These are phyloP conservation scores for Parietaria judaica DNA, from an alignment of 306 rosid genomes.

Conservation along the genomic window DNA sequence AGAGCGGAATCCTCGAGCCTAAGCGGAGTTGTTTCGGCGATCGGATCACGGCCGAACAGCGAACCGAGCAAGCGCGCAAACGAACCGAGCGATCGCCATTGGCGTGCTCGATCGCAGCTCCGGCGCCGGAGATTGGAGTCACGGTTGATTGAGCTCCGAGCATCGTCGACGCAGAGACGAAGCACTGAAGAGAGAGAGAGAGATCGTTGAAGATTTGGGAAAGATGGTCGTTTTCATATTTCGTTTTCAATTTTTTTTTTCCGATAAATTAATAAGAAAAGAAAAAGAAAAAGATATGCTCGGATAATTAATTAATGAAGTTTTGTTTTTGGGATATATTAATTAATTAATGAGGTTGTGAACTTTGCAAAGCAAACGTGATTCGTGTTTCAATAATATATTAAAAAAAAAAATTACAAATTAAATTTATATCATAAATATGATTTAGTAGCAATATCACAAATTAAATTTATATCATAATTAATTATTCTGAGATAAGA, in stretches of 20 bases:
- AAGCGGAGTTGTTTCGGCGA: neutral
- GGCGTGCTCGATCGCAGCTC: conserved; percentile 32
- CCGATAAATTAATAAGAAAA: no score
- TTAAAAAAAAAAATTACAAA: no score
- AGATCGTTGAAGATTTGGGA: neutral
- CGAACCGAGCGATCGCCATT: conserved; percentile 23
- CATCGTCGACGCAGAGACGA: conserved; percentile 24
- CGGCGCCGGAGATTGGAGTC: conserved; percentile 30
- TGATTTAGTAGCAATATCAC: no score
- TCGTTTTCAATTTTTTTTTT: no score
- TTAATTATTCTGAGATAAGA: neutral
- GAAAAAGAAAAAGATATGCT: no score
- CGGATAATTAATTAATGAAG: no score
- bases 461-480: no score
- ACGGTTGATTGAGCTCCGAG: conserved; percentile 22
- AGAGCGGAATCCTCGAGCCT: neutral
- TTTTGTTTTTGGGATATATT: no score
- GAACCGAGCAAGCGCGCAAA: conserved; percentile 2
- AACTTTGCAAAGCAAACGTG: no score
- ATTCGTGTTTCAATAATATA: no score
- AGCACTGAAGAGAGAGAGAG: neutral
- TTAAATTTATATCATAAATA: no score
- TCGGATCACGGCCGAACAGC: neutral
- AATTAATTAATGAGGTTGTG: no score
- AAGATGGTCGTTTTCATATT: neutral